Percentiles rank a stretch among this genome's conserved stretches.
These are phyloP conservation scores for Rhodotorula sp. DNA, from an alignment of 1,284 basidiomycete genomes.

Conservation along the genomic window DNA sequence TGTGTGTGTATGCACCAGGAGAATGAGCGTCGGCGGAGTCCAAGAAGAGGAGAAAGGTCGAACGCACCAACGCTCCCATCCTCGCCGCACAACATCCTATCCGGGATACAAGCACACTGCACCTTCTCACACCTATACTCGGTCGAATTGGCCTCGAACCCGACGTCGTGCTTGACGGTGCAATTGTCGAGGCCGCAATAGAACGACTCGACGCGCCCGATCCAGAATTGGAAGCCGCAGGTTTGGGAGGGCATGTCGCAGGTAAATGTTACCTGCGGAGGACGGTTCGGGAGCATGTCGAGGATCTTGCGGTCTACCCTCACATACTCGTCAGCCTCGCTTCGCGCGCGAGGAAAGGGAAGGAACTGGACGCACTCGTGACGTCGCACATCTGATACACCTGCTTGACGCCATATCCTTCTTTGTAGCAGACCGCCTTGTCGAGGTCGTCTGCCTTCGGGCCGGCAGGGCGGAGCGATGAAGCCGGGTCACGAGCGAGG, in stretches of 20 bases:
- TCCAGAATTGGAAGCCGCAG: constrained; percentile 97
- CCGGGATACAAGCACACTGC: constrained; percentile 86
- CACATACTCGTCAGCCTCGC: not conserved
- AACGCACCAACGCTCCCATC: constrained; percentile 84
- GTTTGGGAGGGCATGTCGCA: constrained; percentile 62
- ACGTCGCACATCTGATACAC: constrained; percentile 98
- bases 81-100: constrained; percentile 91
- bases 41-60: not conserved
- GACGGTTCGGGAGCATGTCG: constrained; percentile 80
- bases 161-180: constrained; percentile 54
- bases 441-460: constrained; percentile 54
- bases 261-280: constrained; percentile 92
- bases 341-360: not conserved
- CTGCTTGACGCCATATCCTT: constrained; percentile 83
- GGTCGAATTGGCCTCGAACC: constrained; percentile 70
- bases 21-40: not conserved
- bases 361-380: constrained; percentile 65
- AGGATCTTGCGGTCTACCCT: constrained; percentile 76
- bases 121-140: constrained; percentile 77
- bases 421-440: constrained; percentile 91
- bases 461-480: constrained; percentile 40
- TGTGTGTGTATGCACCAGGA: constrained; percentile 45
- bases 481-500: constrained; percentile 56
- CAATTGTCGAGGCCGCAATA: constrained; percentile 82
- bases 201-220: constrained; percentile 87